Evolutionary conservation across 352 stramenopile genomes (phyloP), one percentile per base, ranked within the genome.

Genomic region (Pythium myriotylum): DNA sequence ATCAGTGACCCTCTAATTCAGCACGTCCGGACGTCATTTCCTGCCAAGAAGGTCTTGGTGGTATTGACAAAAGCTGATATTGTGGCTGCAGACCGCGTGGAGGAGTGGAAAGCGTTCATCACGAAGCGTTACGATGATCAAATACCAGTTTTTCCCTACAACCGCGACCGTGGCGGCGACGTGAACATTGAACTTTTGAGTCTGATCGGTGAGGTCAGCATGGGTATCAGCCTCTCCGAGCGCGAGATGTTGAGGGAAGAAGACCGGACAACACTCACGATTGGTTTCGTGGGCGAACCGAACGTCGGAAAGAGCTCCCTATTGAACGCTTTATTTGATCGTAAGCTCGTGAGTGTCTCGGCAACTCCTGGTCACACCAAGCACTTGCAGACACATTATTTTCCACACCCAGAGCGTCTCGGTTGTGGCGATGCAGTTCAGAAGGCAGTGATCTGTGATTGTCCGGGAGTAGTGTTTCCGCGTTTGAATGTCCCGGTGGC

Each of bases 1-100:
- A 55, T 94, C 12, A 92, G 84, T 32, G 79, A 92, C 42, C 79
- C 67, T 29, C 55, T 94, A 35, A 72, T 91, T 50, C 65, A 49
- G n/a, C 63, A 91, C 54, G 74, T 91, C 43, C 61, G 54, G 4
- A 56, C 46, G 4, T 54, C 74, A 0, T 71, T 74, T 14, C 77
- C 78, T 14, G 68, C 63, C 65, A 99, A 99, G 73, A 76, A 86
- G 12, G 77, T 99, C 53, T 79, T 99, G 20, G 70, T 99, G 5
- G 96, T 99, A n/a, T 65, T 99, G n/a, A 99, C 99, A 57, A 99
- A 99, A 75, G 97, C 98, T 41, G 97, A 99, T 72, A 84, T 99
- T 19, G 96, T 99, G 33, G 57, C 59, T n/a, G 47, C 57, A 2
- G 70, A 76, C 6, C 77, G 77, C 19, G 96, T 98, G 5, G 85